Percentiles rank a stretch among this genome's conserved stretches.
Conservation (phyloP, 1,284 basidiomycete genomes). For the Lentinula novae-zelandiae region DNA sequence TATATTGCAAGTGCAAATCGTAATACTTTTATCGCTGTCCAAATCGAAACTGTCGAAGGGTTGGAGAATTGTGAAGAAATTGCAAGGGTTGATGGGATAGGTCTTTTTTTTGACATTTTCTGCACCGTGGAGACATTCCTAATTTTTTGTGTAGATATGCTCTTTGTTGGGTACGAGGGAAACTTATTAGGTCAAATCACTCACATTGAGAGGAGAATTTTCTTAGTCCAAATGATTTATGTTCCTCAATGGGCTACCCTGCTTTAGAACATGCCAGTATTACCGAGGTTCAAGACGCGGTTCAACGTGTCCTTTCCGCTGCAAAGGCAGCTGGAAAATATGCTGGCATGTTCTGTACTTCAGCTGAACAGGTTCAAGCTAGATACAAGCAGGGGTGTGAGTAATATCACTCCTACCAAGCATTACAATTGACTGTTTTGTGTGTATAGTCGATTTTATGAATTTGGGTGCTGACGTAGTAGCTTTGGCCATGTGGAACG, state of each 20-base stretch:
- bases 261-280: slow-evolving; percentile 15
- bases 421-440: background rate
- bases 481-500: slow-evolving; percentile 18
- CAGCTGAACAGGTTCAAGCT: slow-evolving; percentile 15
- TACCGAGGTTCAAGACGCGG: slow-evolving; percentile 19
- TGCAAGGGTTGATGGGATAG: slow-evolving; percentile 19
- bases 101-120: slow-evolving; percentile 9
- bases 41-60: slow-evolving; percentile 17
- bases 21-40: slow-evolving; percentile 17
- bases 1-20: slow-evolving; percentile 20
- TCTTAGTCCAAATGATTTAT: slow-evolving; percentile 17
- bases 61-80: slow-evolving; percentile 19
- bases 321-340: slow-evolving; percentile 20
- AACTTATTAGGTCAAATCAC: background rate
- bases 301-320: slow-evolving; percentile 16
- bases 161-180: slow-evolving; percentile 17
- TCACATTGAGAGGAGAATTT: background rate
- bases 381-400: slow-evolving; percentile 20
- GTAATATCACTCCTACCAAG: background rate
- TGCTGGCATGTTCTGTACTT: slow-evolving; percentile 20
- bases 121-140: background rate
- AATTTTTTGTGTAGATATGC: slow-evolving; percentile 13
- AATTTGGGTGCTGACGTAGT: slow-evolving; percentile 19
- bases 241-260: slow-evolving; percentile 17
- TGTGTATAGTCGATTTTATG: slow-evolving; percentile 18